Evolutionary conservation across 345 rosid species (phyloP).

Genomic region (Gossypium raimondii): DNA sequence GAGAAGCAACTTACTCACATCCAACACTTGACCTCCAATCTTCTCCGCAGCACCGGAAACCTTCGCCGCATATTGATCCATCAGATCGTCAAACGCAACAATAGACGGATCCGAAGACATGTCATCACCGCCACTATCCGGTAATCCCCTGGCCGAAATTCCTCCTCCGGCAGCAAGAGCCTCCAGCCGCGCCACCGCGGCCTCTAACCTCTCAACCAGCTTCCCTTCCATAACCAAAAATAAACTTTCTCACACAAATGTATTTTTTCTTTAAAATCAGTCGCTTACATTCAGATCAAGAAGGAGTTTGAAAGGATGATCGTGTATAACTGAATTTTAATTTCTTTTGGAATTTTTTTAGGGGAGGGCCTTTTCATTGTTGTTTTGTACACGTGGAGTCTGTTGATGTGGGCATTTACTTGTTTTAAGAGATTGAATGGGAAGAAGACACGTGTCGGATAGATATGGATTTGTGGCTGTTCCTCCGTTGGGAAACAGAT

Average conservation of each 20-base stretch:
- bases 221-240: slow-evolving; percentile 57
- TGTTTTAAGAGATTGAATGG: neutral
- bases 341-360: neutral
- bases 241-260: slow-evolving; percentile 13
- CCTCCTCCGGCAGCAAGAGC: slow-evolving; percentile 40
- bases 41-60: slow-evolving; percentile 66
- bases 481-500: neutral
- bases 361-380: neutral
- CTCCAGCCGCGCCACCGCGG: slow-evolving; percentile 77
- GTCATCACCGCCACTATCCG: slow-evolving; percentile 6
- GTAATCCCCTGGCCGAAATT: slow-evolving; percentile 26
- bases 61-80: slow-evolving; percentile 49
- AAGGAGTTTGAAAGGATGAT: neutral
- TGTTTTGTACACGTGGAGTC: neutral
- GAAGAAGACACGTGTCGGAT: neutral
- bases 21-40: slow-evolving; percentile 85
- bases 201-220: slow-evolving; percentile 69
- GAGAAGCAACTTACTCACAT: slow-evolving; percentile 55
- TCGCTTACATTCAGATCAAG: slow-evolving; percentile 19
- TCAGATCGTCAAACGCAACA: slow-evolving; percentile 70
- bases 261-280: neutral
- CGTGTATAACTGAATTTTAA: neutral
- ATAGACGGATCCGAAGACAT: slow-evolving; percentile 64
- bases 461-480: neutral
- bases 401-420: neutral